Conservation (phyloP, 2,329 filamentous ascomycete genomes). For the Daldinia eschscholtzii region DNA sequence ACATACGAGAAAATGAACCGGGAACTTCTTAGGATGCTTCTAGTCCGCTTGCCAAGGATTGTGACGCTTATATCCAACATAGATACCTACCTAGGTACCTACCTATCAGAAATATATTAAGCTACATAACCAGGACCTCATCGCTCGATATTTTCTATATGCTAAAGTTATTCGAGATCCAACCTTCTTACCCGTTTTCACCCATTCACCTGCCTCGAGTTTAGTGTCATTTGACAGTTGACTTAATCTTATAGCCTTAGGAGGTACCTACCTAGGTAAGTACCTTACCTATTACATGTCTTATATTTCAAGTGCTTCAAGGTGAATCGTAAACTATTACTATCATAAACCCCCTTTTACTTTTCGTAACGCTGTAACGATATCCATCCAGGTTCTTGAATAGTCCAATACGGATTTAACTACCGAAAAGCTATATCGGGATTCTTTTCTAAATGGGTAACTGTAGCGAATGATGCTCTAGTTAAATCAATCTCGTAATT, state of each 20-base stretch:
- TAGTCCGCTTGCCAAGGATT: neutral
- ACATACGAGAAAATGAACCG: neutral
- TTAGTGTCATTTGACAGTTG: neutral
- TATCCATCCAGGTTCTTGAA: neutral
- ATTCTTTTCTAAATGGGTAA: constrained; percentile 24
- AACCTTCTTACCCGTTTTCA: neutral
- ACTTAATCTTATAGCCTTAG: neutral
- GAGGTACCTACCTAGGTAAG: too few relatives aligned
- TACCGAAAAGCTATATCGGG: neutral
- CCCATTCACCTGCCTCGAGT: neutral
- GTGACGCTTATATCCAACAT: neutral
- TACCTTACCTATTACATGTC: neutral
- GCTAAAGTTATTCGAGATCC: neutral
- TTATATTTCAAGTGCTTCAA: neutral
- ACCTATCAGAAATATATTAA: too few relatives aligned
- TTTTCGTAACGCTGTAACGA: neutral
- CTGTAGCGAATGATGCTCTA: constrained; percentile 28
- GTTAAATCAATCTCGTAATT: neutral
- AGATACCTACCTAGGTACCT: neutral
- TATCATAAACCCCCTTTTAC: neutral
- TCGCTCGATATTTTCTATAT: neutral
- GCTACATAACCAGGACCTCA: neutral
- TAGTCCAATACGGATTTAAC: neutral
- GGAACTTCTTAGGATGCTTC: neutral
- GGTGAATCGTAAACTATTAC: neutral